Percentiles rank a stretch among this genome's conserved stretches.
These are phyloP conservation scores for Diaporthe sp. DNA, from an alignment of 2,329 filamentous ascomycete genomes.

Conservation along the genomic window DNA sequence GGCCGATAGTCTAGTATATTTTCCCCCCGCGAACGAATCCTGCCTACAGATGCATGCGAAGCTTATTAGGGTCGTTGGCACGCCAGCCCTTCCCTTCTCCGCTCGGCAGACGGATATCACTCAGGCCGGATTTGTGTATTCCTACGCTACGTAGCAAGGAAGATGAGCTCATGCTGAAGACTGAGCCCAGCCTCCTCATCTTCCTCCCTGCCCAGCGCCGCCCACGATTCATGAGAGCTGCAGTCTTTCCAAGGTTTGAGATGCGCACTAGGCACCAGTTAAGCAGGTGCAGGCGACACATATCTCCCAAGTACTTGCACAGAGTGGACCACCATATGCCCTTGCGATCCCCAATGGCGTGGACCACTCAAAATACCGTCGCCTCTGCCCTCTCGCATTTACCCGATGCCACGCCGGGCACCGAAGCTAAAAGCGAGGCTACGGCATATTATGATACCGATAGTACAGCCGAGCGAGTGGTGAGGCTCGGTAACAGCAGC, in stretches of 20 bases:
- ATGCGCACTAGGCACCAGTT: neutral
- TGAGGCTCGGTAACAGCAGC: constrained; percentile 9
- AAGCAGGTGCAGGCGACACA: neutral
- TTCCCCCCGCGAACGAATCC: neutral
- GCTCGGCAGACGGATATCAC: constrained; percentile 14
- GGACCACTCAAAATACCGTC: neutral
- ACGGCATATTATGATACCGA: constrained; percentile 16
- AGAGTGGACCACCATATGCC: neutral
- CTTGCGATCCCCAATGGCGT: neutral
- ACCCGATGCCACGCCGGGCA: neutral
- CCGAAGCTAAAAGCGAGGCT: constrained; percentile 6
- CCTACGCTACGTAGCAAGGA: constrained; percentile 10
- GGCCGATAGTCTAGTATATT: neutral
- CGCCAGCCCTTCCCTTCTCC: neutral
- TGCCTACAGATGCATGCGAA: neutral
- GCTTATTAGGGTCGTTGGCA: neutral
- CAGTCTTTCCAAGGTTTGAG: neutral
- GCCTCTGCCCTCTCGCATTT: neutral
- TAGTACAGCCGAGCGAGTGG: neutral
- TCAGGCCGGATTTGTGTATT: neutral
- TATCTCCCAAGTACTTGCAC: neutral
- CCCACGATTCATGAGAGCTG: neutral
- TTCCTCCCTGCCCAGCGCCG: neutral
- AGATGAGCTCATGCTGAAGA: constrained; percentile 14
- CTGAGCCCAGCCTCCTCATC: neutral